Conservation (phyloP, 768 basidiomycete species). For the Mycena galopus region DNA sequence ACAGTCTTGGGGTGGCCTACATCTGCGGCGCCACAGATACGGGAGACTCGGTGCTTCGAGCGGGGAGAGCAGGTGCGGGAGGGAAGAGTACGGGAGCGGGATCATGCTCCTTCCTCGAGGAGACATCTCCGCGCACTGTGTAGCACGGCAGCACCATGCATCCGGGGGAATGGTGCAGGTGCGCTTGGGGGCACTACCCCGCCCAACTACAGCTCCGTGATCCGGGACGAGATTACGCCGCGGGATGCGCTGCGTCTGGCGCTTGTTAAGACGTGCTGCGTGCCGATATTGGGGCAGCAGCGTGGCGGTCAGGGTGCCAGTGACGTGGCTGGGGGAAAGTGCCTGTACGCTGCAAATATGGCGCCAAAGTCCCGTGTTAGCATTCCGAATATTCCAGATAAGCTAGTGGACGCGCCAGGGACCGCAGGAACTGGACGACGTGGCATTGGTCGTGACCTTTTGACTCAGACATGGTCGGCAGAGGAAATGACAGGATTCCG, state of each 20-base stretch:
- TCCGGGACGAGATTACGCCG: neutral
- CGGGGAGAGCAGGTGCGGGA: too few relatives aligned
- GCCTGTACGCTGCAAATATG: neutral
- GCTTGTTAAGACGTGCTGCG: neutral
- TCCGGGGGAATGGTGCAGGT: neutral
- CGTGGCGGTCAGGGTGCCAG: too few relatives aligned
- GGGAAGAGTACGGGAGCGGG: too few relatives aligned
- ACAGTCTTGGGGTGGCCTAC: neutral
- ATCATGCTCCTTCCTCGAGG: too few relatives aligned
- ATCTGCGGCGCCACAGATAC: neutral
- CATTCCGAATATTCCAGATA: neutral
- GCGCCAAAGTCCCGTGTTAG: neutral
- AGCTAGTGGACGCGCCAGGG: too few relatives aligned
- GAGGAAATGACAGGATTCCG: neutral
- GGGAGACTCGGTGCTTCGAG: too few relatives aligned
- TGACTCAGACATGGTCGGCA: neutral
- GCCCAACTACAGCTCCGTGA: neutral
- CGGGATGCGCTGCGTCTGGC: neutral
- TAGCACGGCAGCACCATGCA: neutral
- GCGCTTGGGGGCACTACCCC: too few relatives aligned
- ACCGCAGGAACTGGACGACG: too few relatives aligned
- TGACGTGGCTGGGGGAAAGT: neutral
- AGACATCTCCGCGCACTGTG: too few relatives aligned
- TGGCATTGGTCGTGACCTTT: neutral
- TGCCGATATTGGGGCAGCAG: neutral